These are phyloP conservation scores for Rubia tinctorum DNA, from an alignment of 305 asterid genomes.

Conservation along the genomic window DNA sequence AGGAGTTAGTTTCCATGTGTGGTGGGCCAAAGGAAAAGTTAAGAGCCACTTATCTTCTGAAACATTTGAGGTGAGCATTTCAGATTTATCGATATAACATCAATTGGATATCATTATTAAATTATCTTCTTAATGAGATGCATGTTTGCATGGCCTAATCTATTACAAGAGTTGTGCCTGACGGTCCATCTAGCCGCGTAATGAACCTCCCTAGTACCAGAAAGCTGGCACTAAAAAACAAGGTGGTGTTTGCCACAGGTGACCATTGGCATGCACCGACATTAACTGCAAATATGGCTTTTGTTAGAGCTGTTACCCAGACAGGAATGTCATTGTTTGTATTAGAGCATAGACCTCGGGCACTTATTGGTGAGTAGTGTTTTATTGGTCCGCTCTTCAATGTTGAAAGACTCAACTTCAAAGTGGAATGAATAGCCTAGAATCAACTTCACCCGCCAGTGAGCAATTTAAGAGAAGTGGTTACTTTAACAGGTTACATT, in stretches of 20 bases:
- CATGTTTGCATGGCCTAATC: slow-evolving; percentile 7
- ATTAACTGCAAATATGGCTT: slow-evolving; percentile 86
- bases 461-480: not conserved
- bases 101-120: not conserved
- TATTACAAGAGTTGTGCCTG: slow-evolving; percentile 77
- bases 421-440: slow-evolving; percentile 7
- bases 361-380: slow-evolving; percentile 69
- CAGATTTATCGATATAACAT: not conserved
- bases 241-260: slow-evolving; percentile 91
- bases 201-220: slow-evolving; percentile 77
- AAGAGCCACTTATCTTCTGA: slow-evolving; percentile 63
- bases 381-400: not conserved
- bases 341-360: slow-evolving; percentile 78
- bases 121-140: not conserved
- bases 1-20: slow-evolving; percentile 75
- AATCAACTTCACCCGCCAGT: not conserved
- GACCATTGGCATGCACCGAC: slow-evolving; percentile 83
- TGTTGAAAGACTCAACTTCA: not conserved
- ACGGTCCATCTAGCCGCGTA: slow-evolving; percentile 71
- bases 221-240: slow-evolving; percentile 80
- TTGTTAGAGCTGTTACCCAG: slow-evolving; percentile 85
- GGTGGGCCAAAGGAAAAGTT: slow-evolving; percentile 86
- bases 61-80: slow-evolving; percentile 64
- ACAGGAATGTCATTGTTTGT: slow-evolving; percentile 83
- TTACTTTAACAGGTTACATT: not conserved